Percentiles rank a stretch among this genome's conserved stretches.
These are phyloP conservation scores for Lablab purpureus DNA, from an alignment of 306 rosid species.

Conservation along the genomic window DNA sequence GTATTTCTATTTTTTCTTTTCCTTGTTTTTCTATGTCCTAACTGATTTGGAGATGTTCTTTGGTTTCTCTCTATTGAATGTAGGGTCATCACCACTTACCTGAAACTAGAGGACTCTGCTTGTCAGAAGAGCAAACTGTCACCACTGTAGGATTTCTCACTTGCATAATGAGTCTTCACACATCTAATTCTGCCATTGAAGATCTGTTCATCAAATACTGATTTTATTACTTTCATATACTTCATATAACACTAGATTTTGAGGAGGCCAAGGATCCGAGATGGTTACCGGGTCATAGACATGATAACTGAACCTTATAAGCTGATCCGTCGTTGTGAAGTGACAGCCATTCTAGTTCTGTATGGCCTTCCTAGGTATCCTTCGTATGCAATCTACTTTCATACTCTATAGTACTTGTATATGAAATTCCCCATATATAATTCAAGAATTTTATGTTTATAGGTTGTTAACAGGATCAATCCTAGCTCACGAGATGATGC, in stretches of 20 bases:
- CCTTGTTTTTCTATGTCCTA: not conserved
- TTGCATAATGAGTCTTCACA: constrained; percentile 33
- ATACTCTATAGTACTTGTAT: constrained; percentile 6
- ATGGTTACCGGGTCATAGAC: constrained; percentile 70
- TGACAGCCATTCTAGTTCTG: constrained; percentile 92
- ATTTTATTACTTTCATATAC: constrained; percentile 1
- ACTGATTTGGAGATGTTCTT: constrained; percentile 21
- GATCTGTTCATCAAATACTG: constrained; percentile 17
- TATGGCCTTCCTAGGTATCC: constrained; percentile 95
- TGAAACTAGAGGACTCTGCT: constrained; percentile 98
- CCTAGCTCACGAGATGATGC: constrained; percentile 99
- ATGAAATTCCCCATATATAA: constrained; percentile 41
- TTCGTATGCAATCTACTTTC: not conserved
- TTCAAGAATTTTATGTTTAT: constrained; percentile 41
- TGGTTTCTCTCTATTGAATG: constrained; percentile 41
- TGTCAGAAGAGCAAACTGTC: constrained; percentile 97
- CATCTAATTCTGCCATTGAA: constrained; percentile 31
- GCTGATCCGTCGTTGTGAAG: constrained; percentile 89
- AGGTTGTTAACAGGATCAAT: constrained; percentile 97
- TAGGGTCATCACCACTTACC: constrained; percentile 99
- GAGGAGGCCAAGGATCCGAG: constrained; percentile 85
- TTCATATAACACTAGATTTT: constrained; percentile 63
- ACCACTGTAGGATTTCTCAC: constrained; percentile 69
- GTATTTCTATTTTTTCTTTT: constrained; percentile 1
- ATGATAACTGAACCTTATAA: constrained; percentile 88